A percentile compares a stretch with the other conserved stretches of the same genome.
phyloP scores from a whole-genome alignment of 2,329 filamentous ascomycete species.

The Teratosphaeria viscida region DNA sequence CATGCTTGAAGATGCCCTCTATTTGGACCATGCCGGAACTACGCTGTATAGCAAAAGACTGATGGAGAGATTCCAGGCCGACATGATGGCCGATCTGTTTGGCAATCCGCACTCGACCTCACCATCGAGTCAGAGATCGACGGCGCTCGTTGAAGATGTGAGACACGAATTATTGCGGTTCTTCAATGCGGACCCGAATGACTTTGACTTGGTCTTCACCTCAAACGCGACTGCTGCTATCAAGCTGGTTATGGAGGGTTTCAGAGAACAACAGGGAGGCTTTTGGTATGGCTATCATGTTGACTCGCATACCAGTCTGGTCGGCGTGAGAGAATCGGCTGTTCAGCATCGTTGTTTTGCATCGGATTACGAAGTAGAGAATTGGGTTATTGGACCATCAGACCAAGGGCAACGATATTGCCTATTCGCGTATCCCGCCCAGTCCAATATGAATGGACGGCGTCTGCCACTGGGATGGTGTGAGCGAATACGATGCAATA shows the following conservation, averaged over 20 bases:
- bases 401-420: constrained; percentile 1
- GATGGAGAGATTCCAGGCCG: constrained; percentile 66
- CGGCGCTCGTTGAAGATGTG: constrained; percentile 59
- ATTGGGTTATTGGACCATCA: constrained; percentile 44
- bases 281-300: constrained; percentile 78
- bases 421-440: constrained; percentile 78
- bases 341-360: constrained; percentile 54
- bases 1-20: constrained; percentile 33
- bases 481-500: not conserved
- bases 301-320: constrained; percentile 75
- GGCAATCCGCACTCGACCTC: constrained; percentile 86
- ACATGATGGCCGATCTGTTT: constrained; percentile 68
- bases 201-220: constrained; percentile 84
- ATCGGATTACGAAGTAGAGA: constrained; percentile 50
- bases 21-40: constrained; percentile 94
- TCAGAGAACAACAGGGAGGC: constrained; percentile 55
- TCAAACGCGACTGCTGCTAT: constrained; percentile 86
- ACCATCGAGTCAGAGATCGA: constrained; percentile 67
- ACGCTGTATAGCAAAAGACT: constrained; percentile 58
- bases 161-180: constrained; percentile 61
- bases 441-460: constrained; percentile 85
- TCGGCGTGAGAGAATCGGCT: constrained; percentile 63
- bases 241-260: constrained; percentile 72
- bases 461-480: constrained; percentile 63
- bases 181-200: constrained; percentile 68